Conservation (phyloP, 495 filamentous ascomycete species). For the Aspergillus incahuasiensis region DNA sequence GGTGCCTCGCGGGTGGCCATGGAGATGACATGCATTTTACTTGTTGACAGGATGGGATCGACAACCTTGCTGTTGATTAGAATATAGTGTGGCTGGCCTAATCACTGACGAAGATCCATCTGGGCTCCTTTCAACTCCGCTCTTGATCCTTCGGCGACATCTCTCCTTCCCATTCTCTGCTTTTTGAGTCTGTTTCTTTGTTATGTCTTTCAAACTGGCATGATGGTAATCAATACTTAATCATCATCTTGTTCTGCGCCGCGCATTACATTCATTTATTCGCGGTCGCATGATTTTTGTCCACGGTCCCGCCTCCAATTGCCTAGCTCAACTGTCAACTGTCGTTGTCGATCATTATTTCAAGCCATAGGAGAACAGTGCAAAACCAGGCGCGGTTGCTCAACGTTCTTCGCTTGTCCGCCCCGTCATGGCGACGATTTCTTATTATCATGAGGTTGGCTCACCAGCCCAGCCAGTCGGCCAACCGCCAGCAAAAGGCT, state of each 20-base stretch:
- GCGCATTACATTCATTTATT: not conserved
- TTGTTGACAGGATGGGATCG: not conserved
- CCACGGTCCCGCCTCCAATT: not conserved
- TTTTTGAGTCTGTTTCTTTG: not conserved
- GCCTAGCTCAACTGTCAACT: not conserved
- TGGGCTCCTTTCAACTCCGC: not conserved
- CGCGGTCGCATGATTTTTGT: not conserved
- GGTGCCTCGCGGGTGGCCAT: not conserved
- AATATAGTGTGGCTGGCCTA: not conserved
- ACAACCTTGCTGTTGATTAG: conserved; percentile 1
- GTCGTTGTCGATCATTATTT: not conserved
- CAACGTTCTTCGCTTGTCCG: not conserved
- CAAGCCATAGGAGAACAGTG: not conserved
- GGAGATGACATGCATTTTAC: not conserved
- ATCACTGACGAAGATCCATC: conserved; percentile 1
- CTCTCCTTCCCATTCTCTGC: not conserved
- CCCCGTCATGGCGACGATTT: not conserved
- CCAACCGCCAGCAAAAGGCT: not conserved
- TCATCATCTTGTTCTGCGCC: not conserved
- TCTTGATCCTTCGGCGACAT: not conserved
- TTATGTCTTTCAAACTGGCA: not conserved
- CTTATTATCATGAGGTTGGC: conserved; percentile 9
- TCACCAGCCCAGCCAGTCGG: not conserved
- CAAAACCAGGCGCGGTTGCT: not conserved
- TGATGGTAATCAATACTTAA: not conserved